These are phyloP conservation scores for Cordyceps farinosa DNA, from an alignment of 2,329 filamentous ascomycete species.

Conservation along the genomic window DNA sequence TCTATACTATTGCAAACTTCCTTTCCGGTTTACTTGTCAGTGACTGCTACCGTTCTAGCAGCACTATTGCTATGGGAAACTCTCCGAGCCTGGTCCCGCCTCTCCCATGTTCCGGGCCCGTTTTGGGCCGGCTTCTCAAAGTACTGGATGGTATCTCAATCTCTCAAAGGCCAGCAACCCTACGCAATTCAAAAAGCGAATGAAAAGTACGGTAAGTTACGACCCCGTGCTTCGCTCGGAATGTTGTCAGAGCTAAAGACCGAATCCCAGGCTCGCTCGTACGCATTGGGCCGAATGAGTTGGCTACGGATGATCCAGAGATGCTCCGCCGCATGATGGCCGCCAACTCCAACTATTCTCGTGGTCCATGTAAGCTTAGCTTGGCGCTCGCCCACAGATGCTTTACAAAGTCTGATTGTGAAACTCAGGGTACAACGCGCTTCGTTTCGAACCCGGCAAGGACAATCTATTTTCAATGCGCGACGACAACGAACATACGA, in stretches of 20 bases:
- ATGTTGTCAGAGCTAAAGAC: neutral
- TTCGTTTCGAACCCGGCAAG: slow-evolving; percentile 29
- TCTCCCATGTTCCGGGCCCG: slow-evolving; percentile 34
- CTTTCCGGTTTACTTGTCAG: too few relatives aligned
- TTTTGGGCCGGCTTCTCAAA: slow-evolving; percentile 33
- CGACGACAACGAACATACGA: slow-evolving; percentile 39
- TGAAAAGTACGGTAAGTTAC: slow-evolving; percentile 27
- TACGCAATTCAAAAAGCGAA: slow-evolving; percentile 25
- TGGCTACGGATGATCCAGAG: slow-evolving; percentile 35
- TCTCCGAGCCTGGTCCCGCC: slow-evolving; percentile 27
- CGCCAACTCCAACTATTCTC: slow-evolving; percentile 31
- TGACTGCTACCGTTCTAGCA: neutral
- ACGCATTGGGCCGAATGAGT: slow-evolving; percentile 34
- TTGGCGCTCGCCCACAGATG: neutral
- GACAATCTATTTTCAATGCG: slow-evolving; percentile 33
- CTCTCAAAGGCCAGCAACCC: slow-evolving; percentile 27
- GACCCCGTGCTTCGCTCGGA: neutral
- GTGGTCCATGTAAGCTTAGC: slow-evolving; percentile 27
- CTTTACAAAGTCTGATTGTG: neutral
- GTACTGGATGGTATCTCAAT: slow-evolving; percentile 30
- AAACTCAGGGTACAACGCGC: slow-evolving; percentile 39
- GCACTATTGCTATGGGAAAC: neutral
- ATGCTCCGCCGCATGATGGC: slow-evolving; percentile 32
- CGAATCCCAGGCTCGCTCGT: slow-evolving; percentile 30
- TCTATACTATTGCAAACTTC: too few relatives aligned